These are phyloP conservation scores for Lasiosphaeriaceae sp. DNA, from an alignment of 495 filamentous ascomycete genomes.

Conservation along the genomic window DNA sequence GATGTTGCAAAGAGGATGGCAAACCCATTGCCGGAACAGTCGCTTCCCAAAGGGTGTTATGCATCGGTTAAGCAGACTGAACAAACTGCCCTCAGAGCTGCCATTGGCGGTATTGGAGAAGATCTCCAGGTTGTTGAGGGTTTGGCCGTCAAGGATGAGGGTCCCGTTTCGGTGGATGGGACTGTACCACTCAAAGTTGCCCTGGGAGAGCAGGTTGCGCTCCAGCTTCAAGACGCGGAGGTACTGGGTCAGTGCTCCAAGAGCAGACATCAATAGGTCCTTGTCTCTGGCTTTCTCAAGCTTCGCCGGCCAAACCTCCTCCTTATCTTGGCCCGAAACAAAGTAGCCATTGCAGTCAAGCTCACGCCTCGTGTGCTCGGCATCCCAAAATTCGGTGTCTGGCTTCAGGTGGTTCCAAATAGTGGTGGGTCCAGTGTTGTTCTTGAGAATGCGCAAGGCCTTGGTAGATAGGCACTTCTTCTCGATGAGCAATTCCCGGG, in stretches of 20 bases:
- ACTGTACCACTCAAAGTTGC: constrained; percentile 88
- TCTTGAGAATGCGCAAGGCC: constrained; percentile 90
- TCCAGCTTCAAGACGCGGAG: constrained; percentile 86
- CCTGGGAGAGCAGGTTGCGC: constrained; percentile 78
- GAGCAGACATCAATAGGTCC: constrained; percentile 84
- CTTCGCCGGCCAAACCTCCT: constrained; percentile 71
- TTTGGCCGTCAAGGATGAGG: constrained; percentile 92
- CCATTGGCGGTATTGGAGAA: constrained; percentile 94
- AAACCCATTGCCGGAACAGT: constrained; percentile 95
- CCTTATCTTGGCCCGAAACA: constrained; percentile 55
- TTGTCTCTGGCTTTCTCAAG: constrained; percentile 72
- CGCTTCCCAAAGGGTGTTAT: constrained; percentile 97
- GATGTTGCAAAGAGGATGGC: constrained; percentile 86
- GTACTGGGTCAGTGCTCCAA: constrained; percentile 87
- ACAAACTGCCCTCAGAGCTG: constrained; percentile 77
- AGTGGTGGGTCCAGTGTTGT: constrained; percentile 87
- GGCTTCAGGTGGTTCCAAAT: constrained; percentile 94
- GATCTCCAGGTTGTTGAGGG: constrained; percentile 93
- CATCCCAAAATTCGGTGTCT: constrained; percentile 86
- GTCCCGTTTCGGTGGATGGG: constrained; percentile 92
- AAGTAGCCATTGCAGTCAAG: constrained; percentile 83
- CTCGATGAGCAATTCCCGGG: constrained; percentile 86
- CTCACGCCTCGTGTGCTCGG: constrained; percentile 75
- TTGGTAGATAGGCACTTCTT: constrained; percentile 81
- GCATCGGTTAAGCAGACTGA: constrained; percentile 86